These are phyloP conservation scores for Symbiodinium natans DNA, from an alignment of 73 alveolate genomes.

Conservation along the genomic window DNA sequence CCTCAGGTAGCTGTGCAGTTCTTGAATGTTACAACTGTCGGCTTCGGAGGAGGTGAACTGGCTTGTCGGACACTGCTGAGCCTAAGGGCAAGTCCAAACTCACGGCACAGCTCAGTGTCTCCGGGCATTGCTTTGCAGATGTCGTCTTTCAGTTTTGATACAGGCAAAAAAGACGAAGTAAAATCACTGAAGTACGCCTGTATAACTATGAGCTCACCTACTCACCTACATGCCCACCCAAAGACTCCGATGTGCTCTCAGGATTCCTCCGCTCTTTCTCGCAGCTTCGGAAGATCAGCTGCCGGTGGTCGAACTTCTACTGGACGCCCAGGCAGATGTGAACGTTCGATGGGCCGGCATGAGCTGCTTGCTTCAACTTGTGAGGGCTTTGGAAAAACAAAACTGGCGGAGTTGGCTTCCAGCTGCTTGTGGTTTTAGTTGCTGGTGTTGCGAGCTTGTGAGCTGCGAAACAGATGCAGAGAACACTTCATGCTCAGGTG, in stretches of 20 bases:
- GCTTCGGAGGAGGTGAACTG: background rate
- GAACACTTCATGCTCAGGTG: background rate
- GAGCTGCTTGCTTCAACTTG: background rate
- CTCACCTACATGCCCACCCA: too few relatives aligned
- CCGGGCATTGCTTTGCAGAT: background rate
- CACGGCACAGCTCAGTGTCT: background rate
- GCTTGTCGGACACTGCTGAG: background rate
- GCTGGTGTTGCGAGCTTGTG: too few relatives aligned
- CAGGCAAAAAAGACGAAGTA: too few relatives aligned
- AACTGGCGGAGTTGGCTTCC: too few relatives aligned
- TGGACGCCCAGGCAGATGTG: background rate
- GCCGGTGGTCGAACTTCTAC: background rate
- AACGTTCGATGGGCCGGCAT: conserved; percentile 24
- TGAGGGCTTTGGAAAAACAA: too few relatives aligned
- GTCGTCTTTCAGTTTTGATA: too few relatives aligned
- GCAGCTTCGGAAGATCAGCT: conserved; percentile 9
- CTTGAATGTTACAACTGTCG: background rate
- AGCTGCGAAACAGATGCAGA: too few relatives aligned
- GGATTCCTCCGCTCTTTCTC: conserved; percentile 18
- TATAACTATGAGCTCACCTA: too few relatives aligned
- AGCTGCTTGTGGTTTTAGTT: too few relatives aligned
- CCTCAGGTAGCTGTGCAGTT: too few relatives aligned
- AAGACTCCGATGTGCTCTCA: background rate
- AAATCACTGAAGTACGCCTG: too few relatives aligned
- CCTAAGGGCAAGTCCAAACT: background rate